A percentile compares a stretch with the other conserved stretches of the same genome.
phyloP scores from a whole-genome alignment of 108 stramenopile species.

The Schizochytrium sp. region DNA sequence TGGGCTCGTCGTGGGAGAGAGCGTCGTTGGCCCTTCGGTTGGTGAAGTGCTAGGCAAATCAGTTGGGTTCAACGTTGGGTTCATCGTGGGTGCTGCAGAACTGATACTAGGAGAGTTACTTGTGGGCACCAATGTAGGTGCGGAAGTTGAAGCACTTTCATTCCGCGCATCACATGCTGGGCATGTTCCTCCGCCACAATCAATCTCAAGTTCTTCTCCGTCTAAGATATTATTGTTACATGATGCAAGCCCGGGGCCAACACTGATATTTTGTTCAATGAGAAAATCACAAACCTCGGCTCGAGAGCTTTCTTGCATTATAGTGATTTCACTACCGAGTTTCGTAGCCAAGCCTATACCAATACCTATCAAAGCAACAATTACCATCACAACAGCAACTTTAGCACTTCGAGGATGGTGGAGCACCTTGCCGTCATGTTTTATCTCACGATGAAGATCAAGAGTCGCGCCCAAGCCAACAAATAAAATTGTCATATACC shows the following conservation, averaged over 20 bases:
- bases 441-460: background rate
- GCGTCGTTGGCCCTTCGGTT: background rate
- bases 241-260: background rate
- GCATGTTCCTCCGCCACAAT: conserved; percentile 24
- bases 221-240: background rate
- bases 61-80: background rate
- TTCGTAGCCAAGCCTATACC: background rate
- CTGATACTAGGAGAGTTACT: background rate
- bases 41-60: background rate
- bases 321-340: background rate
- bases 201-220: background rate
- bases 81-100: background rate
- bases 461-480: background rate
- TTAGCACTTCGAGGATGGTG: conserved; percentile 1
- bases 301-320: background rate
- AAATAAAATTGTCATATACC: background rate
- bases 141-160: background rate
- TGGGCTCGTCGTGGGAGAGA: background rate
- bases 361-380: background rate
- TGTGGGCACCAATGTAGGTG: too few relatives aligned
- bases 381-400: background rate
- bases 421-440: conserved; percentile 6
- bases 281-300: background rate
- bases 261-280: background rate
- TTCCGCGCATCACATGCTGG: background rate